A percentile compares a stretch with the other conserved stretches of the same genome.
Evolutionary conservation across 176 grass and related monocot species (phyloP).

Genomic region (Rhynchospora breviuscula): DNA sequence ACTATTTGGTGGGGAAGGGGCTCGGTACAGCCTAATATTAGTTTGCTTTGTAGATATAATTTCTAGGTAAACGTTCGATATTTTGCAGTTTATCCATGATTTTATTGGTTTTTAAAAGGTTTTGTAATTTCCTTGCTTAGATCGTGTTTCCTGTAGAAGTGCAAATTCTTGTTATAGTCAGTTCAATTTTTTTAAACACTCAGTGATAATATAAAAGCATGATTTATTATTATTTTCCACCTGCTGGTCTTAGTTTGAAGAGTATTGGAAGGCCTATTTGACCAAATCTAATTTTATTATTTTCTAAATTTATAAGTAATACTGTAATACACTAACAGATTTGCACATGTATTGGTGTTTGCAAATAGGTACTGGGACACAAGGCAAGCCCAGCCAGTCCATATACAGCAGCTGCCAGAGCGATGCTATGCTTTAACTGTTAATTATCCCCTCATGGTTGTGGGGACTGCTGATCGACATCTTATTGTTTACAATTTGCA

Average conservation of each 20-base stretch:
- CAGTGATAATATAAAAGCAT: not conserved
- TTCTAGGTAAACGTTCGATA: not conserved
- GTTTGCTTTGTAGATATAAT: not conserved
- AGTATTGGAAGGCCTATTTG: not conserved
- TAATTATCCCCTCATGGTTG: slow-evolving; percentile 91
- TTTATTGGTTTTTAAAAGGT: not conserved
- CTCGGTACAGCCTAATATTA: not conserved
- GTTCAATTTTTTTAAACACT: not conserved
- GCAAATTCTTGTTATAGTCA: not conserved
- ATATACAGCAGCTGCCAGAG: slow-evolving; percentile 87
- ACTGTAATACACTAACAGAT: not conserved
- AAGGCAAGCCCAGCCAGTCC: slow-evolving; percentile 73
- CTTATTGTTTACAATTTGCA: slow-evolving; percentile 89
- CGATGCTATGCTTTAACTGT: slow-evolving; percentile 75
- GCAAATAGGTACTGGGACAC: slow-evolving; percentile 80
- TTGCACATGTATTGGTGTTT: not conserved
- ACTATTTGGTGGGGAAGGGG: not conserved
- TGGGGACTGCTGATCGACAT: slow-evolving; percentile 82
- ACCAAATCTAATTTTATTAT: not conserved
- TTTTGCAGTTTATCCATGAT: not conserved
- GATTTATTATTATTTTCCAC: not conserved
- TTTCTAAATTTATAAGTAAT: not conserved
- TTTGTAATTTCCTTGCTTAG: not conserved
- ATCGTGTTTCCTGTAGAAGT: not conserved
- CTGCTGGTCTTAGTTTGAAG: not conserved